phyloP scores from a whole-genome alignment of 805 yeast genomes.

The Candida awuae region DNA sequence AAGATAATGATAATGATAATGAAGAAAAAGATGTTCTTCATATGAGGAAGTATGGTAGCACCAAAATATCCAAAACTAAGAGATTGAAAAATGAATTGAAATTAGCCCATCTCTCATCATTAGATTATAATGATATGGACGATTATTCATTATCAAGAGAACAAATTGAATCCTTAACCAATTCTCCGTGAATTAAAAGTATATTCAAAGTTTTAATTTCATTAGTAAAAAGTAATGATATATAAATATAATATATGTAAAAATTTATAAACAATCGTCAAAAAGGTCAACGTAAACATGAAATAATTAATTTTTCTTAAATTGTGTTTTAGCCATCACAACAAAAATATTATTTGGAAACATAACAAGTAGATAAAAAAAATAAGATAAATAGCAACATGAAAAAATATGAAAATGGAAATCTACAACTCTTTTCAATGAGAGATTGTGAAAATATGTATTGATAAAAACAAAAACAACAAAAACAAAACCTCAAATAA shows the following conservation, averaged over 20 bases:
- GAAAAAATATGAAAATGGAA: too few relatives aligned
- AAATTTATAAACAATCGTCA: too few relatives aligned
- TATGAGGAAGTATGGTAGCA: background rate
- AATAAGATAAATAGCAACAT: too few relatives aligned
- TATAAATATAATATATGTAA: too few relatives aligned
- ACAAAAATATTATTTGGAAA: too few relatives aligned
- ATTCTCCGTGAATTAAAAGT: background rate
- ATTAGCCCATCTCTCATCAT: conserved; percentile 16
- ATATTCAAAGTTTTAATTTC: background rate
- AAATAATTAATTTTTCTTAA: too few relatives aligned
- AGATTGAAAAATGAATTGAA: conserved; percentile 7
- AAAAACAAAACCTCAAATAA: background rate
- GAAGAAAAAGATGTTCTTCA: conserved; percentile 18
- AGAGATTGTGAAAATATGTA: conserved; percentile 1
- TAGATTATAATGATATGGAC: conserved; percentile 3
- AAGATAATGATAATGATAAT: conserved; percentile 29
- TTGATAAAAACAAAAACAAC: background rate
- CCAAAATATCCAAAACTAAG: conserved; percentile 5
- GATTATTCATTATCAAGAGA: conserved; percentile 4
- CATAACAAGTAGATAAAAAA: too few relatives aligned
- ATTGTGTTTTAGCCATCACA: too few relatives aligned
- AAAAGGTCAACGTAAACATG: too few relatives aligned
- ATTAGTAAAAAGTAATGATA: background rate
- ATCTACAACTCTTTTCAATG: conserved; percentile 6
- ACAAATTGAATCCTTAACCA: conserved; percentile 7